Base-by-base conservation (phyloP, 208 protist genomes). In the Kentomonas sorsogonicus region DNA sequence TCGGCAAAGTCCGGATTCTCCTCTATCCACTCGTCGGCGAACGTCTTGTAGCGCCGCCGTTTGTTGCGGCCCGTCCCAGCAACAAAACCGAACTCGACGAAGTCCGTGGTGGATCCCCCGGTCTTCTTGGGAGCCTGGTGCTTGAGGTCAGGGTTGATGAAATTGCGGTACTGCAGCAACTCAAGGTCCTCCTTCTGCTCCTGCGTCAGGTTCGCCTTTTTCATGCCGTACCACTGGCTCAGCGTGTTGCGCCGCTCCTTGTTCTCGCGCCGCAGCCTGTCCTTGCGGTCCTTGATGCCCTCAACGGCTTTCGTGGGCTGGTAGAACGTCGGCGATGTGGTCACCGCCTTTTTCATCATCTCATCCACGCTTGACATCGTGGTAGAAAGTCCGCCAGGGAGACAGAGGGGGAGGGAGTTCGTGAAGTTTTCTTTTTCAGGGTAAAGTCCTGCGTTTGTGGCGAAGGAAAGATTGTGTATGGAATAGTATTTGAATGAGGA, bases 151-250 rank as follows among this genome's bases (percentile, higher is more conserved):
- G 82, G 82, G 54, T 90, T 75, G 33, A 94, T 64, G 53, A 94
- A 91, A 63, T 94, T 94, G 25, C 88, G 80, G 70, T 91, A 94
- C 58, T 90, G 70, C 13, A 94, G 74, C 57, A 94, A 66, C 64
- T 94, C 83, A 9, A 94, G 57, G 64, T 94, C 88, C 41, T 89
- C 68, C 65, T 72, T 63, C 45, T 89, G 58, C 22, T 84, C 74
- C 25, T 39, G 59, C 57, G 56, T 78, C 13, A 90, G 68, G 18
- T 67, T 66, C 18, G 53, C 57, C 52, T 81, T 80, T 63, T 83
- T 83, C 81, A 94, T 91, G 33, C 84, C 84, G 53, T 89, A 94
- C 84, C 88, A 94, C 66, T 94, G 82, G 1, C 82, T 80, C 6
- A 94, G 74, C 0, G 88, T 92, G 33, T 79, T 70, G 44, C 79